Base-by-base conservation (phyloP, 2,329 filamentous ascomycete genomes). In the Fusarium sp. region DNA sequence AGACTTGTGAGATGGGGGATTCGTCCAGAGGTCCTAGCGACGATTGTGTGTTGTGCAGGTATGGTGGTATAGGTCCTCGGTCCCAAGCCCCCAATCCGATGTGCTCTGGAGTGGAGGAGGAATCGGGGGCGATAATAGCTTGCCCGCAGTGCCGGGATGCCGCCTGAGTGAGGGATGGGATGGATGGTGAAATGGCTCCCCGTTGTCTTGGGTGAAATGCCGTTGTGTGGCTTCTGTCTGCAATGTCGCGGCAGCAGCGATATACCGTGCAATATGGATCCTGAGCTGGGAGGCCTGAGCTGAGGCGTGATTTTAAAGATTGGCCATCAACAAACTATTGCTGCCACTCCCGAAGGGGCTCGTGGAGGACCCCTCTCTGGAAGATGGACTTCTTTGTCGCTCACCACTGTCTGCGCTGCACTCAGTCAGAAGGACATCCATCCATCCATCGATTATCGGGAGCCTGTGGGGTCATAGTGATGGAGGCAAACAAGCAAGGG, bases 81-180 rank as follows among this genome's bases (percentile, higher is more conserved):
- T 27, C 58, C 63, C 53, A 56, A 64, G 64, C 64, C 67, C 67
- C 36, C 27, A 33, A 34, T 27, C 54, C 16, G 61, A 61, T 53
- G 42, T 58, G 67, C 61, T 68, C 40, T 31, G 27, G 40, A 68
- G 64, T 70, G 67, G 67, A 65, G 60, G 67, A 50, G 54, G 46
- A 42, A 62, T 64, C 49, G 64, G 62, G 61, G 68, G 65, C 64
- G 61, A 73, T 58, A 59, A 69, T 71, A 64, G 72, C 64, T 74
- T 69, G 66, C 59, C 62, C 63, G 61, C 49, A 65, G 61, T 71
- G 59, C 63, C 60, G 68, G 66, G 62, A 68, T 70, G 49, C 55
- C 46, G 64, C 53, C 64, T 23, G 58, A 53, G 64, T 16, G 42
- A 27, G 44, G 44, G 44, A 16, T 49, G 44, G 61, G 61, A 63